A percentile compares a stretch with the other conserved stretches of the same genome.
Evolutionary conservation across 495 filamentous ascomycete genomes (phyloP).

Genomic region (Daldinia childiae): DNA sequence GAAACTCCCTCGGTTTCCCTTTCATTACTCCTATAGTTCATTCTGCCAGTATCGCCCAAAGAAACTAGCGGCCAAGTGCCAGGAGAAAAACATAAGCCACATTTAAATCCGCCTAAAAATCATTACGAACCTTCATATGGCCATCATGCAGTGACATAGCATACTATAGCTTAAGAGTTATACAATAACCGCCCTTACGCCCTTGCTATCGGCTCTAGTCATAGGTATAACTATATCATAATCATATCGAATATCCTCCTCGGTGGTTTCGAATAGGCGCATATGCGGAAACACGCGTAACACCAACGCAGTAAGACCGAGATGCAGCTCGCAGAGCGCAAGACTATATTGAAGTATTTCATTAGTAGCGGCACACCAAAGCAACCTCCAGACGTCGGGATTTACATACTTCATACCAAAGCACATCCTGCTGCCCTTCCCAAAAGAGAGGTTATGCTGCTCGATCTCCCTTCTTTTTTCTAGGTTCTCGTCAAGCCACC

Average conservation of each 20-base stretch:
- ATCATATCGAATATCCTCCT: constrained; percentile 38
- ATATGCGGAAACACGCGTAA: constrained; percentile 42
- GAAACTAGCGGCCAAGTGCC: too few relatives aligned
- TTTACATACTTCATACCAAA: constrained; percentile 23
- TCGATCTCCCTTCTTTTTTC: constrained; percentile 12
- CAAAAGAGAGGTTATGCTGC: constrained; percentile 15
- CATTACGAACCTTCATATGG: not conserved
- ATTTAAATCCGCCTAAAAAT: not conserved
- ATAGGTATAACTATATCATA: constrained; percentile 32
- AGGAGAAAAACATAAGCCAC: too few relatives aligned
- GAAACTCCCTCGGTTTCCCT: not conserved
- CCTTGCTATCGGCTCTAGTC: constrained; percentile 32
- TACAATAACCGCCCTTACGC: constrained; percentile 39
- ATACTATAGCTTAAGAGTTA: not conserved
- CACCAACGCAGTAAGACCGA: constrained; percentile 35
- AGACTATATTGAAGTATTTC: constrained; percentile 25
- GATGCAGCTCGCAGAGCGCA: constrained; percentile 48
- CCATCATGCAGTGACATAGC: not conserved
- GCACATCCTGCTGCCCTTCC: constrained; percentile 23
- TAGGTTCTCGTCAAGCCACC: constrained; percentile 10
- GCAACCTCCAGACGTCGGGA: not conserved
- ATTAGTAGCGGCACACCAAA: constrained; percentile 35
- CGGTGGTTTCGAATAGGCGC: constrained; percentile 42
- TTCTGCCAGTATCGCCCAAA: not conserved
- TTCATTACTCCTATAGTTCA: not conserved